phyloP scores from a whole-genome alignment of 2,329 filamentous ascomycete species.

The Neofusicoccum laricinum region DNA sequence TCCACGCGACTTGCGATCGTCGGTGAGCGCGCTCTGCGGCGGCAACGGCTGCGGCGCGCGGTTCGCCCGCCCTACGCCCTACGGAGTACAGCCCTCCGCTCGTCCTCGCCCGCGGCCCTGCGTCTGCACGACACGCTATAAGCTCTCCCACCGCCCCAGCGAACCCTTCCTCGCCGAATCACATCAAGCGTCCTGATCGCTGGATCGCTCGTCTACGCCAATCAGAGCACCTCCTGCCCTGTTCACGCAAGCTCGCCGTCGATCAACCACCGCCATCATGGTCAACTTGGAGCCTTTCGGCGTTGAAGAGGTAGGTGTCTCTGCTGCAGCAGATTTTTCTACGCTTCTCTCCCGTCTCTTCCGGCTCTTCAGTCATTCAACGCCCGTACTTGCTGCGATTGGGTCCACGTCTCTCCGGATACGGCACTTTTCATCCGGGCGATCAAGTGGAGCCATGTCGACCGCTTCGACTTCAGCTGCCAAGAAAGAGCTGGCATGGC shows the following conservation, averaged over 20 bases:
- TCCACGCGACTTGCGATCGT: slow-evolving; percentile 5
- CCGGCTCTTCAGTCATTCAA: not conserved
- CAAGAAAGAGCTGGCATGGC: not conserved
- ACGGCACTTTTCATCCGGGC: not conserved
- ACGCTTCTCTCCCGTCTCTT: not conserved
- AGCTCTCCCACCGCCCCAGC: not conserved
- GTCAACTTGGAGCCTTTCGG: slow-evolving; percentile 9
- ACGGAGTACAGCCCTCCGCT: not conserved
- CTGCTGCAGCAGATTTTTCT: not conserved
- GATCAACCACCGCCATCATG: slow-evolving; percentile 19
- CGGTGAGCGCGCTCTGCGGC: not conserved
- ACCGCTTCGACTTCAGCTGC: not conserved
- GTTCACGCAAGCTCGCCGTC: not conserved
- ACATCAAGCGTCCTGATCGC: not conserved
- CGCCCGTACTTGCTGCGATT: not conserved
- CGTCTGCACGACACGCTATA: slow-evolving; percentile 11
- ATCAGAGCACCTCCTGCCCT: slow-evolving; percentile 6
- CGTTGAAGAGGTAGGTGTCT: slow-evolving; percentile 10
- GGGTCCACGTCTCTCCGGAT: not conserved
- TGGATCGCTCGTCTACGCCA: slow-evolving; percentile 6
- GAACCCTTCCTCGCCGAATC: not conserved
- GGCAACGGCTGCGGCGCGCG: slow-evolving; percentile 7
- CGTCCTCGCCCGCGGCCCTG: not conserved
- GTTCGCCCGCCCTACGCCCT: not conserved
- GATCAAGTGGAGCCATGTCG: not conserved